These are phyloP conservation scores for Haberlea rhodopensis DNA, from an alignment of 257 asterid species.

Conservation along the genomic window DNA sequence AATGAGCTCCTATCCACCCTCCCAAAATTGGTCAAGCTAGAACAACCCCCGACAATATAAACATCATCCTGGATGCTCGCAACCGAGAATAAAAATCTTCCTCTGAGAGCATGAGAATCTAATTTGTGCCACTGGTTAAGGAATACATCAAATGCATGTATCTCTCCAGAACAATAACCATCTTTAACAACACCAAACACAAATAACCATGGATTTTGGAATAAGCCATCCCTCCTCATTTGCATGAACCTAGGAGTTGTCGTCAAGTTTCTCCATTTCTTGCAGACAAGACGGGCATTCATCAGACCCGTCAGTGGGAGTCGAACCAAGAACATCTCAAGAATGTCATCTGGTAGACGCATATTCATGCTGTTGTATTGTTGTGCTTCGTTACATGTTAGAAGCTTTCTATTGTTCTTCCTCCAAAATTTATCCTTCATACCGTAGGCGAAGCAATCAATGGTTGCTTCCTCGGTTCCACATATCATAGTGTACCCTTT, in stretches of 20 bases:
- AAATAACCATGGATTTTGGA: slow-evolving; percentile 79
- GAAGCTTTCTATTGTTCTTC: slow-evolving; percentile 45
- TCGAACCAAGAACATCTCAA: slow-evolving; percentile 88
- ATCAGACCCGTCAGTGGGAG: slow-evolving; percentile 70
- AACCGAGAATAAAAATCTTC: slow-evolving; percentile 77
- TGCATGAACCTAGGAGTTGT: slow-evolving; percentile 65
- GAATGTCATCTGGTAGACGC: slow-evolving; percentile 80
- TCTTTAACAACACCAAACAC: slow-evolving; percentile 78
- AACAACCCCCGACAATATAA: slow-evolving; percentile 82
- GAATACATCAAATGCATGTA: slow-evolving; percentile 76
- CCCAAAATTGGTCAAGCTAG: slow-evolving; percentile 89
- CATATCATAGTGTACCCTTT: slow-evolving; percentile 43
- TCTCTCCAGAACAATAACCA: slow-evolving; percentile 82
- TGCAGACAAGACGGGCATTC: slow-evolving; percentile 91
- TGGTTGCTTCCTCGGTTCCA: slow-evolving; percentile 50
- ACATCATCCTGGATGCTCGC: slow-evolving; percentile 64
- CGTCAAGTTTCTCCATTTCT: slow-evolving; percentile 84
- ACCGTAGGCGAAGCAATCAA: slow-evolving; percentile 74
- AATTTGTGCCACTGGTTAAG: slow-evolving; percentile 75
- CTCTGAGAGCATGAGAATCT: slow-evolving; percentile 61
- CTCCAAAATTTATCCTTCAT: slow-evolving; percentile 71
- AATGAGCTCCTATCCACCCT: slow-evolving; percentile 76
- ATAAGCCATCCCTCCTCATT: slow-evolving; percentile 65
- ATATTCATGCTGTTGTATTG: slow-evolving; percentile 48
- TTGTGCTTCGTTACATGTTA: slow-evolving; percentile 34